Percentiles rank a stretch among this genome's conserved stretches.
phyloP scores from a whole-genome alignment of 441 rosid genomes.

The Eugenia klotzschiana region DNA sequence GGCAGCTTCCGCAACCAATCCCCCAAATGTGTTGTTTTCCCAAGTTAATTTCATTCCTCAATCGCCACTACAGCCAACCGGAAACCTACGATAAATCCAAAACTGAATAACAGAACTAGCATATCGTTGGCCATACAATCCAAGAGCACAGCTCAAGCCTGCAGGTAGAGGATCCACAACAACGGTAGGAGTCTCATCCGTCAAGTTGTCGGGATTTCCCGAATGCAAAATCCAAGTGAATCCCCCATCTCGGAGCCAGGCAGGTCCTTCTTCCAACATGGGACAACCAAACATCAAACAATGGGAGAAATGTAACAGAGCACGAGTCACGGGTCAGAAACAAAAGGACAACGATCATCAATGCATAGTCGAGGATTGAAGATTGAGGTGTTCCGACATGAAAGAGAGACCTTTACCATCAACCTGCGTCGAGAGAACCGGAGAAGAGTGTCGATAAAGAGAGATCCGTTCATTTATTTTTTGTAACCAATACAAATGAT shows the following conservation, averaged over 20 bases:
- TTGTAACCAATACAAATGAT: accelerated
- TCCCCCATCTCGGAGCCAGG: conserved; percentile 56
- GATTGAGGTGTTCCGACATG: not conserved
- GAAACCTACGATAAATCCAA: not conserved
- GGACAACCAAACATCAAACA: not conserved
- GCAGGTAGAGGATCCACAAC: conserved; percentile 62
- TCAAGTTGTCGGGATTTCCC: conserved; percentile 44
- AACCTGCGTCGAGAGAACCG: not conserved
- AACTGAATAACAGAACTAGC: not conserved
- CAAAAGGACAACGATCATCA: not conserved
- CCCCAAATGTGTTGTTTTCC: not conserved
- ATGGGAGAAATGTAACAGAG: not conserved
- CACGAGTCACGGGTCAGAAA: not conserved
- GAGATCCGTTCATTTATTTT: not conserved
- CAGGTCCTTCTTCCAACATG: conserved; percentile 18
- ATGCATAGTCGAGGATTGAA: not conserved
- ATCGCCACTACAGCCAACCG: not conserved
- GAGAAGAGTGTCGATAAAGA: not conserved
- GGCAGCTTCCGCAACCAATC: not conserved
- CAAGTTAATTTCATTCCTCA: not conserved
- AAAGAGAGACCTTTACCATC: not conserved
- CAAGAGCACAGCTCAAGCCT: conserved; percentile 18
- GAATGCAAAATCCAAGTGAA: conserved; percentile 63
- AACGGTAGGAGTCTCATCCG: conserved; percentile 55
- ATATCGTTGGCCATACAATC: not conserved